Evolutionary conservation across 2,329 filamentous ascomycete species (phyloP), one percentile per base, ranked within the genome.

Genomic region (Xylaria multiplex): DNA sequence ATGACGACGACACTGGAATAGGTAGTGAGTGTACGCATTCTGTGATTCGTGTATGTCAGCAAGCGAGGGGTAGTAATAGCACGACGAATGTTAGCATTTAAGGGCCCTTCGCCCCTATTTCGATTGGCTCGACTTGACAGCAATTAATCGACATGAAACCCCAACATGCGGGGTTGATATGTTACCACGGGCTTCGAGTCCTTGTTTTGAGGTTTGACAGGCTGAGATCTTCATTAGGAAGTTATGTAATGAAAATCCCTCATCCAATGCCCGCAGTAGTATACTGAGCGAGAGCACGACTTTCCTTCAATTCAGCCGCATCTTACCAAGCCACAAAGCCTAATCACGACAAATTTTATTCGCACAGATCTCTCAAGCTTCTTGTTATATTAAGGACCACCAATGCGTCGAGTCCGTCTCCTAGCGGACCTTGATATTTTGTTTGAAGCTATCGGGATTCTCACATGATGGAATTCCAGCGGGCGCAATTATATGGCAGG

Each of bases 171-270:
- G 64, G 64, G 64, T 58, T 40, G 30, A 1, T 45, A 40, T n/a
- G 53, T 42, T 30, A 46, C 32, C 32, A 11, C n/a, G 32, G 27
- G 24, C 42, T 30, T 37, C 24, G 1, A 42, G 58, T 50, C 32
- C 58, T 57, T 53, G 58, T 43, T 65, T 65, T 65, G 59, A 59
- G 27, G 58, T 62, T n/a, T 48, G 22, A 65, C 64, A 59, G 16
- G 19, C 27, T 14, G 40, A 62, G 42, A 37, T 43, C 3, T 42
- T 11, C 19, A 45, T 56, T 19, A 32, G 40, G 35, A 7, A 2
- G 37, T 52, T 60, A 65, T 60, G 52, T 60, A 57, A 60, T 45
- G 37, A 2, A 32, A 58, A 55, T 3, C 13, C 1, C 35, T 2
- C 5, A 37, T 40, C 32, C 32, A 48, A 19, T 48, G 24, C 22